Conservation (phyloP, 257 asterid genomes). For the Solanum tarijense region DNA sequence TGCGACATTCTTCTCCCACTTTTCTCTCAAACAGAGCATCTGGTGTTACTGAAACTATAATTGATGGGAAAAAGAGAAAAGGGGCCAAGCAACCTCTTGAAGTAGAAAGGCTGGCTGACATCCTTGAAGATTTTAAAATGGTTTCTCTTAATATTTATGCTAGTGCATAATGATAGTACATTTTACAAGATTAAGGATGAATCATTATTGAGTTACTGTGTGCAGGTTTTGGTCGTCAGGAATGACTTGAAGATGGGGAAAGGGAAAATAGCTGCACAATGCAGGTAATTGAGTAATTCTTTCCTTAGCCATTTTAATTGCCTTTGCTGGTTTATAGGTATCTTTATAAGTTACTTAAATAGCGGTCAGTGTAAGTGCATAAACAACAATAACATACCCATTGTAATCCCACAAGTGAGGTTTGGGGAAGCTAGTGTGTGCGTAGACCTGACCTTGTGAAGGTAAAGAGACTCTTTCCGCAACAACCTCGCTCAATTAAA, state of each 20-base stretch:
- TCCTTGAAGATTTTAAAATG: conserved; percentile 88
- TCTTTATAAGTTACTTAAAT: background rate
- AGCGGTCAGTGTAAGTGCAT: background rate
- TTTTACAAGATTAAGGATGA: conserved; percentile 1
- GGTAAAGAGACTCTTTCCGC: background rate
- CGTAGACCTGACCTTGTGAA: background rate
- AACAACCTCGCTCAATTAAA: background rate
- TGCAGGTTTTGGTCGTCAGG: conserved; percentile 95
- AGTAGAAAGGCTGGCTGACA: conserved; percentile 79
- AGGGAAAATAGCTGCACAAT: conserved; percentile 98
- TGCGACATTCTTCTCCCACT: conserved; percentile 30
- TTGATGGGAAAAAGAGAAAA: conserved; percentile 35
- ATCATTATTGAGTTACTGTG: conserved; percentile 7
- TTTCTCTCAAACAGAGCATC: conserved; percentile 9
- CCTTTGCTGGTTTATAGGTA: background rate
- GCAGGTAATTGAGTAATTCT: conserved; percentile 48
- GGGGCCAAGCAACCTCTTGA: conserved; percentile 45
- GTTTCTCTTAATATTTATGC: conserved; percentile 16
- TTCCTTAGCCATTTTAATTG: background rate
- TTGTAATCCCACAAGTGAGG: background rate
- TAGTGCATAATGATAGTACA: background rate
- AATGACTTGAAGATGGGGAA: conserved; percentile 98
- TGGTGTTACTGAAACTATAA: conserved; percentile 10
- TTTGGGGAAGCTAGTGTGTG: background rate
- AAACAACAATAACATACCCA: background rate